Evolutionary conservation across 805 yeast species (phyloP).

Genomic region (Candida palmyrensis): DNA sequence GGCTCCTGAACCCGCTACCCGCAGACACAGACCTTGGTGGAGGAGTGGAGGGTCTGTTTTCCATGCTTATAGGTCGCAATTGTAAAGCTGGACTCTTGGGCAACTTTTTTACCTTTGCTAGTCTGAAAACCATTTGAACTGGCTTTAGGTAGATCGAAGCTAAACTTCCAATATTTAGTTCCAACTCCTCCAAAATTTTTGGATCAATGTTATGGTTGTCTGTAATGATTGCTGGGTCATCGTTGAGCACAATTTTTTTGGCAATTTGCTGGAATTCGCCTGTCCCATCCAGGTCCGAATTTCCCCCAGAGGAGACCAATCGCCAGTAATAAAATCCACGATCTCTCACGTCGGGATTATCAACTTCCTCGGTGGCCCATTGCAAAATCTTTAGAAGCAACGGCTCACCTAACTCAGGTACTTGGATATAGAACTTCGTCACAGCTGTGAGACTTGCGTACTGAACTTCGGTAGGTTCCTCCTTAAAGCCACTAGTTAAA

Average conservation of each 20-base stretch:
- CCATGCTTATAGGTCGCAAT: conserved; percentile 8
- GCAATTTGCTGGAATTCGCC: conserved; percentile 35
- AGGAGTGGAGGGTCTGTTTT: too few relatives aligned
- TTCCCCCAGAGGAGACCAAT: conserved; percentile 45
- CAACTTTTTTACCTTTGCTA: conserved; percentile 48
- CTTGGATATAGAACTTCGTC: conserved; percentile 59
- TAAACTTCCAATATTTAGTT: conserved; percentile 72
- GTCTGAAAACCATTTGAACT: conserved; percentile 71
- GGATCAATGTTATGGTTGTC: conserved; percentile 71
- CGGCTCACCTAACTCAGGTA: conserved; percentile 50
- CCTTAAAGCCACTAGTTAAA: conserved; percentile 43
- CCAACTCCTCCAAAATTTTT: conserved; percentile 70
- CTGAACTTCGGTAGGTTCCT: conserved; percentile 73
- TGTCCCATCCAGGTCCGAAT: conserved; percentile 36
- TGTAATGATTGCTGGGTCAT: conserved; percentile 57
- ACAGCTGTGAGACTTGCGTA: conserved; percentile 67
- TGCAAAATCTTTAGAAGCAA: conserved; percentile 57
- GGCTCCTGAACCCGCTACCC: conserved; percentile 7
- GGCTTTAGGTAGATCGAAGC: conserved; percentile 85
- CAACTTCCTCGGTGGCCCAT: conserved; percentile 65
- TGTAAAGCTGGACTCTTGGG: conserved; percentile 43
- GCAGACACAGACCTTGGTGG: background rate
- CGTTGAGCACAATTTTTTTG: conserved; percentile 51
- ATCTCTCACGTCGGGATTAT: conserved; percentile 83
- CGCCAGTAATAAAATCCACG: conserved; percentile 87